Evolutionary conservation across 176 grass and related monocot genomes (phyloP), one percentile per base, ranked within the genome.

Genomic region (Neostapfia colusana): DNA sequence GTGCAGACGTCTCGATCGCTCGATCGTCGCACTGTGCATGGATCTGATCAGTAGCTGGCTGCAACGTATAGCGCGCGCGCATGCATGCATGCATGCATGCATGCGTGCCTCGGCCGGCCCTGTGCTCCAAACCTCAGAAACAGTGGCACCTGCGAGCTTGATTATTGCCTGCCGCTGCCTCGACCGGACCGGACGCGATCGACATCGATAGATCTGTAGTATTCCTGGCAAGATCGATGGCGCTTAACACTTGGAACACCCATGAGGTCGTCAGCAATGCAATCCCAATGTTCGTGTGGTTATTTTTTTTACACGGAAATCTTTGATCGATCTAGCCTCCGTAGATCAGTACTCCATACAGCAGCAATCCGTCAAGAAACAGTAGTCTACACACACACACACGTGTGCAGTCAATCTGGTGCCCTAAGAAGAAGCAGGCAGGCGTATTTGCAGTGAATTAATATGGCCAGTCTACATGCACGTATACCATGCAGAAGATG

Each of bases 361-460:
- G n/a, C 43, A 45, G 11, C 43, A 45, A 0, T 10, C 43, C 10
- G 0, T 45, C 10, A 13, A 45, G 43, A 13, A 13, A 45, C 43
- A 45, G 43, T n/a, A 43, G 41, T 43, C 8, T 9, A 10, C 8
- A 55, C 51, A 62, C 3, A 36, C 28, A 18, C 25, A 28, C 60
- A 15, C 36, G 60, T 63, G n/a, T n/a, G 60, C 60, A 31, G 60
- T 63, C 60, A 63, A 63, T 63, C 60, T 57, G 54, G 55, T 25
- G 54, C 8, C 21, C 54, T 63, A 28, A 28, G 2, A 18, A 36
- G 14, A 8, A 36, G 28, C 28, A 7, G 60, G 60, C 14, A 36
- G 60, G 13, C 2, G 60, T 63, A 35, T 28, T 63, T 63, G 60
- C 60, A 14, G 31, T 36, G 26, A 63, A 36, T 63, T 36, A 17